phyloP scores from a whole-genome alignment of 495 filamentous ascomycete species.

The Annulohypoxylon bovei region DNA sequence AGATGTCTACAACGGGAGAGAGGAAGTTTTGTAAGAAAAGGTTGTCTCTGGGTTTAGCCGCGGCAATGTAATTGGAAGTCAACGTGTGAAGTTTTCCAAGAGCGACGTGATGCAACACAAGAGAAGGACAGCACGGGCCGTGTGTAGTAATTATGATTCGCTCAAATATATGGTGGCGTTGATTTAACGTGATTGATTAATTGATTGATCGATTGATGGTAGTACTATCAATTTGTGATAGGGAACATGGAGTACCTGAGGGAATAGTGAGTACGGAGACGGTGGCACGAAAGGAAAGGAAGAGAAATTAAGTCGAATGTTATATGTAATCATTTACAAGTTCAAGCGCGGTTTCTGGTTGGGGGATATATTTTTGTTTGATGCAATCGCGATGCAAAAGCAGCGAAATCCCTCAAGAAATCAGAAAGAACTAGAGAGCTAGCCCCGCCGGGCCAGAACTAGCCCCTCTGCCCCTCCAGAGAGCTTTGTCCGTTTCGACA shows the following conservation, averaged over 20 bases:
- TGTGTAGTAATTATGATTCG: constrained; percentile 33
- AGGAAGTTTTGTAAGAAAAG: constrained; percentile 3
- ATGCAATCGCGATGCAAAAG: constrained; percentile 39
- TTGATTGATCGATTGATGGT: constrained; percentile 16
- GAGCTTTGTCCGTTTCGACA: constrained; percentile 32
- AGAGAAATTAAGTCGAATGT: neutral
- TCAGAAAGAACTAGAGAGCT: neutral
- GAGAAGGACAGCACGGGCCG: constrained; percentile 16
- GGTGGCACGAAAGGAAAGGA: neutral
- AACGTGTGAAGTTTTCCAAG: constrained; percentile 7
- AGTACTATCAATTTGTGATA: constrained; percentile 19
- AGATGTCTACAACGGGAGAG: neutral
- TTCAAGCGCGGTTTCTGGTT: constrained; percentile 21
- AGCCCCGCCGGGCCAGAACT: constrained; percentile 25
- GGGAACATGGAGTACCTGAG: neutral
- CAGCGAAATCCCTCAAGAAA: constrained; percentile 39
- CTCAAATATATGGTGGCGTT: constrained; percentile 19
- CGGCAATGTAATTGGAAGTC: constrained; percentile 16
- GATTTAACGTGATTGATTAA: constrained; percentile 26
- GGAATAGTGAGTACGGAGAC: neutral
- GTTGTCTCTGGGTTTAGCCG: constrained; percentile 27
- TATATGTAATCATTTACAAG: constrained; percentile 17
- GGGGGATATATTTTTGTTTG: constrained; percentile 8
- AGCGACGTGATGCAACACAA: constrained; percentile 14
- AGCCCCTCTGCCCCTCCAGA: constrained; percentile 11